These are phyloP conservation scores for Leonotis leonurus DNA, from an alignment of 257 asterid genomes.

Conservation along the genomic window DNA sequence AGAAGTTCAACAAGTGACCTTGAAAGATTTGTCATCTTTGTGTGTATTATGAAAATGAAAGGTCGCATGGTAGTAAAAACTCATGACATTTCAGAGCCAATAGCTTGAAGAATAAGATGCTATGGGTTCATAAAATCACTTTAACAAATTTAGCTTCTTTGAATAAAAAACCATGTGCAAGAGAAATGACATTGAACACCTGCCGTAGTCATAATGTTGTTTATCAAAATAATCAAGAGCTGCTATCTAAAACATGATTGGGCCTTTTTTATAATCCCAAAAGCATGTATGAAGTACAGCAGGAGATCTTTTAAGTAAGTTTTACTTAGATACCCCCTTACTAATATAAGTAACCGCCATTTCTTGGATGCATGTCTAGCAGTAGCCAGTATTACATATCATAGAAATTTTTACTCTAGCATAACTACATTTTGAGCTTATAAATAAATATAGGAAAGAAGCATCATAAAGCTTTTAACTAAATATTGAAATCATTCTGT, in stretches of 20 bases:
- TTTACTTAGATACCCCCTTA: neutral
- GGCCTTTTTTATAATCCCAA: neutral
- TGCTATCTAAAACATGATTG: neutral
- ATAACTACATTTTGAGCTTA: neutral
- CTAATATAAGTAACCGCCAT: slow-evolving; percentile 5
- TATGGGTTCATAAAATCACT: neutral
- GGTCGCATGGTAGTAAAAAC: too few species aligned
- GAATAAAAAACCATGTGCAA: neutral
- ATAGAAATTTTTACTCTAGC: slow-evolving; percentile 5
- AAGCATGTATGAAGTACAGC: neutral
- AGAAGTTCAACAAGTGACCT: neutral
- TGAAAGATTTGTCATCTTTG: neutral
- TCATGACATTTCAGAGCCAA: too few species aligned
- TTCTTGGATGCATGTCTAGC: neutral
- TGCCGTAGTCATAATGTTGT: too few species aligned
- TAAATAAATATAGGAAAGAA: neutral
- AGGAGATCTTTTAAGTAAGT: neutral
- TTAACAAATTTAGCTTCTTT: neutral
- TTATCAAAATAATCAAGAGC: neutral
- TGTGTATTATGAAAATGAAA: too few species aligned
- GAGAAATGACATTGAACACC: neutral
- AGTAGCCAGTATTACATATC: neutral
- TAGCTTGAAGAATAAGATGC: too few species aligned
- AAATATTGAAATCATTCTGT: slow-evolving; percentile 17
- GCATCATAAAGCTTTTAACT: neutral